Evolutionary conservation across 257 asterid species (phyloP).

Genomic region (Solanum peruvianum): DNA sequence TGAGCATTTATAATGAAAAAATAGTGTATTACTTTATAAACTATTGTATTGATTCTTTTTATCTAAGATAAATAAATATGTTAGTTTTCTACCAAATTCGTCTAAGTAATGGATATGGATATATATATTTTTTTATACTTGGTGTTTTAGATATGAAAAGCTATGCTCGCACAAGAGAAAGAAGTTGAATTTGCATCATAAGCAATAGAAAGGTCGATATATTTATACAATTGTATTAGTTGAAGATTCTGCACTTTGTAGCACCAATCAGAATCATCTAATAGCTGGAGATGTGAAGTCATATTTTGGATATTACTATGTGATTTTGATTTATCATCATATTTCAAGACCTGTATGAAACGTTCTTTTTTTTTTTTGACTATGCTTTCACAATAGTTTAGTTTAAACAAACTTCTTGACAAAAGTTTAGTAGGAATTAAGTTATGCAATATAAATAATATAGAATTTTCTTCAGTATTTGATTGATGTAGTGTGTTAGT

Average conservation of each 20-base stretch:
- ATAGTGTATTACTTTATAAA: not conserved
- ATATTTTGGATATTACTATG: not conserved
- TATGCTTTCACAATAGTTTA: too few species aligned
- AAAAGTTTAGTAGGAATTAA: not conserved
- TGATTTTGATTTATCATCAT: too few species aligned
- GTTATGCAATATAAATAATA: too few species aligned
- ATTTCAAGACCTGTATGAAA: too few species aligned
- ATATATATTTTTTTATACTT: not conserved
- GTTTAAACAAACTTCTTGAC: too few species aligned
- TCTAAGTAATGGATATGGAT: not conserved
- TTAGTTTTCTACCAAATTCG: not conserved
- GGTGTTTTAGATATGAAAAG: not conserved
- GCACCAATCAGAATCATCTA: not conserved
- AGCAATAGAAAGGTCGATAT: too few species aligned
- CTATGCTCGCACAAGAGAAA: not conserved
- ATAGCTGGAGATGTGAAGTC: not conserved
- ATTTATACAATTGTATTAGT: too few species aligned
- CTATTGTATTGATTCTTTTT: not conserved
- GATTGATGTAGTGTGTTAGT: not conserved
- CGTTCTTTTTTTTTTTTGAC: too few species aligned
- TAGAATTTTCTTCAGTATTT: too few species aligned
- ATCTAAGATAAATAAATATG: not conserved
- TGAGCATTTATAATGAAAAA: not conserved
- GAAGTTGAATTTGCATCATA: not conserved
- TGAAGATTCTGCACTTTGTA: not conserved